phyloP scores from a whole-genome alignment of 2,329 filamentous ascomycete genomes.

The Epichloe hybrida region DNA sequence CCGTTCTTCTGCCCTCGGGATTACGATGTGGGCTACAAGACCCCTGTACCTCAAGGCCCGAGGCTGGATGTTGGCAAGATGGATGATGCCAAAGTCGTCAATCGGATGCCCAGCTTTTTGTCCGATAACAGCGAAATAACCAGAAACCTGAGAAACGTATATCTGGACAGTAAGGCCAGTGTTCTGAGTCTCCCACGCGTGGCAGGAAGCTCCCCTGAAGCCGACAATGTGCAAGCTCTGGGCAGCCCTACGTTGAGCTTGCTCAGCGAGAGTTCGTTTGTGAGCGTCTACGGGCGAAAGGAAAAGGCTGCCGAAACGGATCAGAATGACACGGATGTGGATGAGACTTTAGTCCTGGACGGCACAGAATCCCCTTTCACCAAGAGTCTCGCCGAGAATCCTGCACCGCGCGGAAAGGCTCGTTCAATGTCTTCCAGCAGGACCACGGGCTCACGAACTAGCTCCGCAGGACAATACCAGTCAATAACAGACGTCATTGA shows the following conservation, averaged over 20 bases:
- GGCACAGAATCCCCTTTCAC: conserved; percentile 9
- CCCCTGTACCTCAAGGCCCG: conserved; percentile 9
- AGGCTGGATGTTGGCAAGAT: conserved; percentile 10
- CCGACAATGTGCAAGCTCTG: conserved; percentile 24
- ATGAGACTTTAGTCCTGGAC: conserved; percentile 19
- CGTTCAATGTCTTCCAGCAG: not conserved
- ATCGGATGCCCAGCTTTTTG: conserved; percentile 51
- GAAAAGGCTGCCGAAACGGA: conserved; percentile 19
- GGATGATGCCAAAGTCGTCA: conserved; percentile 26
- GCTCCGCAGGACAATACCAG: conserved; percentile 23
- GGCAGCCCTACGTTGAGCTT: conserved; percentile 49
- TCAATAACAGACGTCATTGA: conserved; percentile 27
- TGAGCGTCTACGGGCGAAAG: conserved; percentile 44
- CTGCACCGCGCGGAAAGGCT: not conserved
- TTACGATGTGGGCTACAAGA: conserved; percentile 15
- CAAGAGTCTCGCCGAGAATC: not conserved
- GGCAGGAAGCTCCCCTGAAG: conserved; percentile 26
- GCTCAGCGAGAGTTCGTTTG: conserved; percentile 53
- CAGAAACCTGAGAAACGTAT: conserved; percentile 47
- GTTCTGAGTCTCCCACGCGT: conserved; percentile 35
- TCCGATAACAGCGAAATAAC: conserved; percentile 46
- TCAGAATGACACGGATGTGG: conserved; percentile 13
- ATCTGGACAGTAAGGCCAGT: conserved; percentile 37
- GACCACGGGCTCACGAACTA: conserved; percentile 10
- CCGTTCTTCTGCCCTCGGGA: conserved; percentile 20